These are phyloP conservation scores for Calocera cornea DNA, from an alignment of 768 basidiomycete genomes.

Conservation along the genomic window DNA sequence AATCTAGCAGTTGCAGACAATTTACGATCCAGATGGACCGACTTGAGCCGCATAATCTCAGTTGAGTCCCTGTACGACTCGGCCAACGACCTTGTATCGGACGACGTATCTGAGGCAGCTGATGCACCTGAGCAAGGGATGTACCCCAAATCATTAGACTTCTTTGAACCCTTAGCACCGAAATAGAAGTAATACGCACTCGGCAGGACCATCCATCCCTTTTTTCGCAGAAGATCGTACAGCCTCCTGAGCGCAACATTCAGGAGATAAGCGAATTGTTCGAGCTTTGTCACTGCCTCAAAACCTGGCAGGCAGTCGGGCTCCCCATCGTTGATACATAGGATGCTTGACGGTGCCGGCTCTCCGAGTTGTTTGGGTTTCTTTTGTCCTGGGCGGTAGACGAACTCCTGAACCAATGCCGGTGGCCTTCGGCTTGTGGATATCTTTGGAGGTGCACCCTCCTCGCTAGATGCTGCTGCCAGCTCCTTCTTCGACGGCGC, in stretches of 20 bases:
- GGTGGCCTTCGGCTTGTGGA: constrained; percentile 59
- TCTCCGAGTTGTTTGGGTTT: constrained; percentile 10
- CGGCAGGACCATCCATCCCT: constrained; percentile 77
- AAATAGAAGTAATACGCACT: constrained; percentile 34
- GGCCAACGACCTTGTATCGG: constrained; percentile 21
- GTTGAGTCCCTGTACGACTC: constrained; percentile 68
- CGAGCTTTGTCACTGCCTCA: constrained; percentile 80
- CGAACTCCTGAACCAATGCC: constrained; percentile 66
- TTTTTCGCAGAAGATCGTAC: constrained; percentile 73
- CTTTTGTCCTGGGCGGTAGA: constrained; percentile 34
- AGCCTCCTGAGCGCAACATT: constrained; percentile 89
- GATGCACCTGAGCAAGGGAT: constrained; percentile 5
- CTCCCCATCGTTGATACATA: constrained; percentile 67
- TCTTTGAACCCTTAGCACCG: background rate
- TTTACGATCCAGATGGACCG: constrained; percentile 88
- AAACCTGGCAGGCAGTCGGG: constrained; percentile 59
- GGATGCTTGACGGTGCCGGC: constrained; percentile 32
- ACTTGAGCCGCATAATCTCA: constrained; percentile 91
- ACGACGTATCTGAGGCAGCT: constrained; percentile 22
- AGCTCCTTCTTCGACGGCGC: constrained; percentile 37
- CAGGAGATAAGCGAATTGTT: constrained; percentile 93
- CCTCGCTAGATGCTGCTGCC: constrained; percentile 38
- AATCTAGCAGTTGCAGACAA: constrained; percentile 83
- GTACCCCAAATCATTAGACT: background rate
- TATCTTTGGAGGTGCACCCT: constrained; percentile 41